Conservation (phyloP, 805 yeast species). For the Pichia exigua region DNA sequence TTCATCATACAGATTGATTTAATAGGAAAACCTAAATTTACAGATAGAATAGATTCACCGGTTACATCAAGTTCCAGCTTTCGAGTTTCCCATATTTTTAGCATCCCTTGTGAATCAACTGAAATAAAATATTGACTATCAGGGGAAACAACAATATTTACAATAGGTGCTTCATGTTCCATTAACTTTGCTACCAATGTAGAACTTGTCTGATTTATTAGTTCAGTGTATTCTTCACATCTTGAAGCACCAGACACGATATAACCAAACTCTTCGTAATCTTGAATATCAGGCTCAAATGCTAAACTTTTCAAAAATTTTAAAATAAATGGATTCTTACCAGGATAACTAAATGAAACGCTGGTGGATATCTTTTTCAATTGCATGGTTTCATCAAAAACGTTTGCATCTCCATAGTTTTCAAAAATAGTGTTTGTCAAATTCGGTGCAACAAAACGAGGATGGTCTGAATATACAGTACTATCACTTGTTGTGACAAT, state of each 20-base stretch:
- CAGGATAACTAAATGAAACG: slow-evolving; percentile 52
- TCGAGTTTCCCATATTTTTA: slow-evolving; percentile 72
- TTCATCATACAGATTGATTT: slow-evolving; percentile 43
- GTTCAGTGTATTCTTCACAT: background rate
- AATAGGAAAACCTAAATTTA: slow-evolving; percentile 43
- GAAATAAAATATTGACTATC: slow-evolving; percentile 62
- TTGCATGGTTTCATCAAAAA: slow-evolving; percentile 21
- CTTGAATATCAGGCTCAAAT: slow-evolving; percentile 49
- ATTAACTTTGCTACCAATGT: slow-evolving; percentile 51
- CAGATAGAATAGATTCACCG: slow-evolving; percentile 39
- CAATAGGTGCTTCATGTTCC: slow-evolving; percentile 56
- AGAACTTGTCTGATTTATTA: background rate
- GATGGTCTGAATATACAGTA: slow-evolving; percentile 13
- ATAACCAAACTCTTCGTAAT: slow-evolving; percentile 64
- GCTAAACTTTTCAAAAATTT: slow-evolving; percentile 45
- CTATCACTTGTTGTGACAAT: slow-evolving; percentile 12
- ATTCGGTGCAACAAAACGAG: background rate
- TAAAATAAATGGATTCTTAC: slow-evolving; percentile 55
- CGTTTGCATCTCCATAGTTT: slow-evolving; percentile 16
- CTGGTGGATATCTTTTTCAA: slow-evolving; percentile 20
- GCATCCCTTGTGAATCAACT: slow-evolving; percentile 65
- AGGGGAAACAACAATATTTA: slow-evolving; percentile 49
- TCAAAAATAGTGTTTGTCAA: slow-evolving; percentile 12
- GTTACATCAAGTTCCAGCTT: slow-evolving; percentile 57
- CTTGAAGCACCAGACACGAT: slow-evolving; percentile 3